Conservation (phyloP, 2,329 filamentous ascomycete species). For the Ophiostoma quercus region DNA sequence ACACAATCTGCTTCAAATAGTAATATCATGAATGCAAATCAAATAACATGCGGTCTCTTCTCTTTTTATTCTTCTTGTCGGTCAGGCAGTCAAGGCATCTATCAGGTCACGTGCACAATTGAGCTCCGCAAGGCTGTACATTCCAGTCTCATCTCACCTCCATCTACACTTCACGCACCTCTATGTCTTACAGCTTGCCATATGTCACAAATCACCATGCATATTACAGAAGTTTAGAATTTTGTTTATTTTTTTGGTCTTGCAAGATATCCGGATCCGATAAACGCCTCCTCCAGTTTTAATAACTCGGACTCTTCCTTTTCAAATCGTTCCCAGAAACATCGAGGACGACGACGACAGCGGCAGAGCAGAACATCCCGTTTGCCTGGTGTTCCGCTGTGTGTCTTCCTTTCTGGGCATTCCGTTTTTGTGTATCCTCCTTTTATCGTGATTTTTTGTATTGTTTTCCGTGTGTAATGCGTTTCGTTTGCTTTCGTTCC, state of each 20-base stretch:
- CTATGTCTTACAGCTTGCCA: not conserved
- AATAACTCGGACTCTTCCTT: conserved; percentile 20
- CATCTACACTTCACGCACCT: not conserved
- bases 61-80: not conserved
- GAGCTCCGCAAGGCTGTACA: not conserved
- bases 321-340: conserved; percentile 17
- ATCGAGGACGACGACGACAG: conserved; percentile 7
- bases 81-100: not conserved
- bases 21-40: not conserved
- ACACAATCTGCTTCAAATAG: not conserved
- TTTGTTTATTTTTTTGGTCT: conserved; percentile 39
- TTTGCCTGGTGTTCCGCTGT: not conserved
- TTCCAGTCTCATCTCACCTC: not conserved
- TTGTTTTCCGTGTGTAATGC: not conserved
- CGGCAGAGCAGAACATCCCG: not conserved
- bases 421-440: conserved; percentile 28
- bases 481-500: conserved; percentile 24
- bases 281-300: conserved; percentile 59
- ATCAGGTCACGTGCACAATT: not conserved
- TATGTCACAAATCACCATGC: not conserved
- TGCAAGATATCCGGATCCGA: conserved; percentile 80
- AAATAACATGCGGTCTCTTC: not conserved
- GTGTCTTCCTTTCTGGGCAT: conserved; percentile 37
- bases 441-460: conserved; percentile 11
- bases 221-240: conserved; percentile 33